Conservation (phyloP, 306 rosid genomes). For the Lagenaria siceraria region DNA sequence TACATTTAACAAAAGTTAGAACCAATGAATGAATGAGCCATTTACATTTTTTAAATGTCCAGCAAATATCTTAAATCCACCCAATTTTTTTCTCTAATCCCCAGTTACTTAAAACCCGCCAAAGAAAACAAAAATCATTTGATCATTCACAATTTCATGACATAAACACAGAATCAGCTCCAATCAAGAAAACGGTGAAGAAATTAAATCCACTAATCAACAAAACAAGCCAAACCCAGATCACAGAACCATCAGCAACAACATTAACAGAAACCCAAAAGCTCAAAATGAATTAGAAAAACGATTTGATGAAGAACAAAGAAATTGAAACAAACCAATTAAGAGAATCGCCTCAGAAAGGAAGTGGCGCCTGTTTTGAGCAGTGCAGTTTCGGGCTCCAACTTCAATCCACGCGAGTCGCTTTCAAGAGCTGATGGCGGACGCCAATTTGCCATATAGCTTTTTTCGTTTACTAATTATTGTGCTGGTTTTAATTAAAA, state of each 20-base stretch:
- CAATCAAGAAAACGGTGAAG: not conserved
- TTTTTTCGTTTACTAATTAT: not conserved
- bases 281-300: not conserved
- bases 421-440: constrained; percentile 1
- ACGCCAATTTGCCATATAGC: not conserved
- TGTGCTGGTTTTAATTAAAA: not conserved
- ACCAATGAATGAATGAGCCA: not conserved
- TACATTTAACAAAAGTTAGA: not conserved
- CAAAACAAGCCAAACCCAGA: constrained; percentile 5
- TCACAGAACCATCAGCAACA: constrained; percentile 2
- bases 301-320: not conserved
- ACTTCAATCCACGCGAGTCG: not conserved
- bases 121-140: not conserved
- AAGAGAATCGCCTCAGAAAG: not conserved
- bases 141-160: not conserved
- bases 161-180: not conserved
- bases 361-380: not conserved
- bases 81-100: not conserved
- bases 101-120: not conserved
- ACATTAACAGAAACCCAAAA: not conserved
- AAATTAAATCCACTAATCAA: not conserved
- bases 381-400: not conserved
- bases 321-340: not conserved
- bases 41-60: not conserved
- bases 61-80: not conserved